These are phyloP conservation scores for Psilocybe tampanensis DNA, from an alignment of 768 basidiomycete species.

Conservation along the genomic window DNA sequence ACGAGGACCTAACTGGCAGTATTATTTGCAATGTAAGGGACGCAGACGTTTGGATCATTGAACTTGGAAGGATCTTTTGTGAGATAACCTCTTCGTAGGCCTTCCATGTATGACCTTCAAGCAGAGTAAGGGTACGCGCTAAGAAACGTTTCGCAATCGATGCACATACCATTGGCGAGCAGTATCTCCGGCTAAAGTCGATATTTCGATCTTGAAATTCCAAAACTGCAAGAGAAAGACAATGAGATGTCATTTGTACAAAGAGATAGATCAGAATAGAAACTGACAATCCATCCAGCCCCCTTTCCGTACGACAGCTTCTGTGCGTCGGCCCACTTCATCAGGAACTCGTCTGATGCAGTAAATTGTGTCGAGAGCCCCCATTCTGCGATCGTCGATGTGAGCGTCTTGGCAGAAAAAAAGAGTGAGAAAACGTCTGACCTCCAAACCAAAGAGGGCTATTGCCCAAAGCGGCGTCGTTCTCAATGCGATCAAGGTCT, in stretches of 20 bases:
- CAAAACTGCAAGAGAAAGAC: constrained; percentile 37
- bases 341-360: constrained; percentile 62
- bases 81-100: constrained; percentile 57
- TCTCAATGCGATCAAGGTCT: constrained; percentile 64
- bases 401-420: not conserved
- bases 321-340: constrained; percentile 76
- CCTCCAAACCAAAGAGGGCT: constrained; percentile 45
- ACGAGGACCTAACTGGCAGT: not conserved
- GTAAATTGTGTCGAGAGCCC: constrained; percentile 63
- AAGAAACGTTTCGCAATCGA: not conserved
- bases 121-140: not conserved
- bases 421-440: constrained; percentile 10
- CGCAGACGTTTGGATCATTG: constrained; percentile 66
- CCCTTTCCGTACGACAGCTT: constrained; percentile 63
- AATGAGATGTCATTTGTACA: not conserved
- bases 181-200: constrained; percentile 47
- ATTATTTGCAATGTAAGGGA: constrained; percentile 38
- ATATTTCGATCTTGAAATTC: constrained; percentile 71
- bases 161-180: constrained; percentile 59
- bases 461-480: constrained; percentile 36
- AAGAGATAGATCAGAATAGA: not conserved
- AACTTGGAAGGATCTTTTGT: constrained; percentile 62
- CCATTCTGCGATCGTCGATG: constrained; percentile 34
- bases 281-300: constrained; percentile 68
- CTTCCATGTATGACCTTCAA: constrained; percentile 71